Conservation (phyloP, 768 basidiomycete genomes). For the Boletus insuetus region DNA sequence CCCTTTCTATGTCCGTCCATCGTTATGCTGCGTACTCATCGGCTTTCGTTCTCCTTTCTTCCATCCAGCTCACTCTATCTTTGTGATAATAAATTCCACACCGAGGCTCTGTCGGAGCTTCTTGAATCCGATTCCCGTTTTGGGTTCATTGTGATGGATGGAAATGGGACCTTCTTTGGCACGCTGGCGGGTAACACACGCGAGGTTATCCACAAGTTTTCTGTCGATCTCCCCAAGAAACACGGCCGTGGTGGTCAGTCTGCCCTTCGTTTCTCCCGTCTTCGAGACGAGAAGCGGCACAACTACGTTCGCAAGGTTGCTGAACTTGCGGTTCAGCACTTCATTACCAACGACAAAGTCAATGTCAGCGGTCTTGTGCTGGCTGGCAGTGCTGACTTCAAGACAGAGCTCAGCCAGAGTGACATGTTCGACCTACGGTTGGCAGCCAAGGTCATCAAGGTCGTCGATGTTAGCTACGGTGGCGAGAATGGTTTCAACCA, state of each 20-base stretch:
- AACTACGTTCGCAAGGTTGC: conserved; percentile 99
- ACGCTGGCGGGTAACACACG: conserved; percentile 96
- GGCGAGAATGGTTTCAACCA: conserved; percentile 99
- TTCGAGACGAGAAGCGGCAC: conserved; percentile 98
- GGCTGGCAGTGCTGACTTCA: conserved; percentile 98
- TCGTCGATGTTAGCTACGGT: conserved; percentile 98
- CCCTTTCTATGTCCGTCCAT: background rate
- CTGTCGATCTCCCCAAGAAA: conserved; percentile 98
- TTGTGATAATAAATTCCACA: conserved; percentile 99
- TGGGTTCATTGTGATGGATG: conserved; percentile 99
- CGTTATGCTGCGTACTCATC: background rate
- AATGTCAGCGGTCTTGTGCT: conserved; percentile 95
- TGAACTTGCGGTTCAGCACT: conserved; percentile 95
- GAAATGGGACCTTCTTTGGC: conserved; percentile 96
- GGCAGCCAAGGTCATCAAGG: conserved; percentile 90
- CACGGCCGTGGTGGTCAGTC: conserved; percentile 99
- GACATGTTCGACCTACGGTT: conserved; percentile 95
- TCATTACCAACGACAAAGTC: conserved; percentile 96
- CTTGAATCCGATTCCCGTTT: conserved; percentile 97
- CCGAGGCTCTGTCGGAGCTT: conserved; percentile 93
- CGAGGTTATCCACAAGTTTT: conserved; percentile 97
- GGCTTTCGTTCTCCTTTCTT: background rate
- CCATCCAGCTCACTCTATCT: conserved; percentile 84
- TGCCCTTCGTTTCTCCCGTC: conserved; percentile 98
- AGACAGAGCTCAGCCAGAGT: conserved; percentile 93